These are phyloP conservation scores for Colletotrichum simmondsii DNA, from an alignment of 2,329 filamentous ascomycete species.

Conservation along the genomic window DNA sequence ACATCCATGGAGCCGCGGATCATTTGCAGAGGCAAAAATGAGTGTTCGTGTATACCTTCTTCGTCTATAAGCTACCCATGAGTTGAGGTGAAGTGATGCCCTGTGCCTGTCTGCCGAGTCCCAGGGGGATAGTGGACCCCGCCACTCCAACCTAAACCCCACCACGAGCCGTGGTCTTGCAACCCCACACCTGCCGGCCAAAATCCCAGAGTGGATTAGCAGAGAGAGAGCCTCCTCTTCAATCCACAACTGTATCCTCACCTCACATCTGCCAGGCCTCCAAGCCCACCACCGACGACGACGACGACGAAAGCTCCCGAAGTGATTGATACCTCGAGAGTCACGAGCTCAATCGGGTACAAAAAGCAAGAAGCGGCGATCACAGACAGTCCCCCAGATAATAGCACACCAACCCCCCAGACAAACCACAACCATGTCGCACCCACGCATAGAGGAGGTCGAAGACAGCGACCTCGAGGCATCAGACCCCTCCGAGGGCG, in stretches of 20 bases:
- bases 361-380: not conserved
- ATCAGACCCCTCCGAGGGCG: constrained; percentile 88
- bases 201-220: constrained; percentile 32
- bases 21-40: not conserved
- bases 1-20: too few relatives aligned
- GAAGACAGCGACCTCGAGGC: constrained; percentile 78
- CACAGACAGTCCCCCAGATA: constrained; percentile 9
- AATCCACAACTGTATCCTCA: constrained; percentile 30
- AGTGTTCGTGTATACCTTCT: not conserved
- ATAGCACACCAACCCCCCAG: constrained; percentile 5
- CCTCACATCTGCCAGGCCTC: constrained; percentile 17
- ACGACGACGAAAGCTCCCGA: not conserved
- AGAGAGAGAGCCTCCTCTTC: constrained; percentile 24
- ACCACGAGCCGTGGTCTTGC: constrained; percentile 27
- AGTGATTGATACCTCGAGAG: not conserved
- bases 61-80: not conserved
- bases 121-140: constrained; percentile 13
- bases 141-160: constrained; percentile 17
- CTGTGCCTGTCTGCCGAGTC: constrained; percentile 2
- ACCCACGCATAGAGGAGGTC: constrained; percentile 92
- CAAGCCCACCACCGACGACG: constrained; percentile 17
- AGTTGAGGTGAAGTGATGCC: not conserved
- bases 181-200: constrained; percentile 26
- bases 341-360: not conserved
- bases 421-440: constrained; percentile 70